Base-by-base conservation (phyloP, 2,329 filamentous ascomycete genomes). In the Scedosporium apiospermum region DNA sequence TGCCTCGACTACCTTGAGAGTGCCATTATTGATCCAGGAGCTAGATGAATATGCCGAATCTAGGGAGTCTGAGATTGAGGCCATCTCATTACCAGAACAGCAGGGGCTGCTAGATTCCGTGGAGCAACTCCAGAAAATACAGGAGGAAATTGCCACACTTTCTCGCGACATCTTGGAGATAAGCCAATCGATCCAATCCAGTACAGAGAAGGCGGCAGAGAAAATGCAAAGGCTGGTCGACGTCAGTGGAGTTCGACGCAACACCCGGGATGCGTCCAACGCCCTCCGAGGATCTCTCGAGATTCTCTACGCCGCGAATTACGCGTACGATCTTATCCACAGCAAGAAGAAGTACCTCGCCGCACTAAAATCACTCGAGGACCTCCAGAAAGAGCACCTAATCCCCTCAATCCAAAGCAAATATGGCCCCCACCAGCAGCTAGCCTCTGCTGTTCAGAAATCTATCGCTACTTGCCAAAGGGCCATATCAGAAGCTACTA, bases 181-280 rank as follows among this genome's bases (percentile, higher is more conserved):
- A 63, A 98, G 96, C 71, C 89, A 96, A 73, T 96, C 92, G 5
- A 98, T 99, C 62, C 93, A 98, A 76, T 83, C 88, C 57, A 98
- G 92, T 72, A 98, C 95, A 0, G 92, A 98, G 77, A 93, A 92
- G 73, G 80, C 99, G 42, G 93, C 93, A 0, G 89, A 91, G 70
- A 93, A 98, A 76, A 99, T 99, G 77, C 93, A 93, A 73, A 90
- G 89, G 1, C 80, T 99, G 34, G 95, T 99, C 30, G 92, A 98
- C 70, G 97, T 93, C 4, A 87, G 93, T 59, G 88, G 90, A 30
- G 90, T 98, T 57, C 88, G 93, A 12, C 93, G 97, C 72, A 99
- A 99, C 69, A 96, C 98, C 64, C 90, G 96, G 66, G 93, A 99
- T 69, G 91, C 93, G 9, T 91, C 89, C 1, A 87, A 91, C 73